Evolutionary conservation across 108 stramenopile genomes (phyloP).

Genomic region (Cylindrotheca fusiformis): DNA sequence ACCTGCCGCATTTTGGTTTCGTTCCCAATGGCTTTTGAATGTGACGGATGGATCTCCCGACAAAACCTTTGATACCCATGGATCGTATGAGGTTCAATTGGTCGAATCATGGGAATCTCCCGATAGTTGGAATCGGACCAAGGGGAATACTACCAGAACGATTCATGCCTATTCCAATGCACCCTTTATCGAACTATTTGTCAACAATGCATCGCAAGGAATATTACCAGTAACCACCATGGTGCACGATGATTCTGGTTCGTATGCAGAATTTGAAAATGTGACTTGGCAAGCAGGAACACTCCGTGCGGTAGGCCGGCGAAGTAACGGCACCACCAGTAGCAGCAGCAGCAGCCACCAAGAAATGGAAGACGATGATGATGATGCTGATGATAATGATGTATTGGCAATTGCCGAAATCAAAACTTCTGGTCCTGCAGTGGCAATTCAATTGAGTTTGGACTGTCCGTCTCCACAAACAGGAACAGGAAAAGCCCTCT

Average conservation of each 20-base stretch:
- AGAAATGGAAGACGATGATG: not conserved
- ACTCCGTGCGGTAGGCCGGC: constrained; percentile 27
- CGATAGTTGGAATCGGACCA: constrained; percentile 30
- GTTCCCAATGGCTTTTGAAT: constrained; percentile 33
- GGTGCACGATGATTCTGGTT: constrained; percentile 17
- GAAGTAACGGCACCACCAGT: constrained; percentile 11
- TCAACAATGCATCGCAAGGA: constrained; percentile 29
- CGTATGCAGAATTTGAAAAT: constrained; percentile 26
- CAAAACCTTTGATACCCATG: constrained; percentile 21
- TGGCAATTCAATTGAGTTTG: constrained; percentile 9
- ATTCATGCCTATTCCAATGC: constrained; percentile 43
- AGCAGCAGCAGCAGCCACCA: constrained; percentile 1
- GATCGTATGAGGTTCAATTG: constrained; percentile 24
- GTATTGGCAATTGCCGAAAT: constrained; percentile 1
- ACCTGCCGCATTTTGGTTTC: constrained; percentile 37
- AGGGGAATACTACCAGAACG: constrained; percentile 19
- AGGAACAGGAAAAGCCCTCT: constrained; percentile 21
- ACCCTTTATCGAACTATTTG: constrained; percentile 31
- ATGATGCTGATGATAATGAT: not conserved
- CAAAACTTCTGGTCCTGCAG: constrained; percentile 6
- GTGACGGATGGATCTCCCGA: constrained; percentile 11
- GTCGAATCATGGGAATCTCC: constrained; percentile 43
- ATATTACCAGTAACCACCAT: constrained; percentile 8
- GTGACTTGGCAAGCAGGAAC: constrained; percentile 28
- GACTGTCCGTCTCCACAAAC: constrained; percentile 21